Evolutionary conservation across 768 basidiomycete species (phyloP), one percentile per base, ranked within the genome.

Genomic region (Lactarius psammicola): DNA sequence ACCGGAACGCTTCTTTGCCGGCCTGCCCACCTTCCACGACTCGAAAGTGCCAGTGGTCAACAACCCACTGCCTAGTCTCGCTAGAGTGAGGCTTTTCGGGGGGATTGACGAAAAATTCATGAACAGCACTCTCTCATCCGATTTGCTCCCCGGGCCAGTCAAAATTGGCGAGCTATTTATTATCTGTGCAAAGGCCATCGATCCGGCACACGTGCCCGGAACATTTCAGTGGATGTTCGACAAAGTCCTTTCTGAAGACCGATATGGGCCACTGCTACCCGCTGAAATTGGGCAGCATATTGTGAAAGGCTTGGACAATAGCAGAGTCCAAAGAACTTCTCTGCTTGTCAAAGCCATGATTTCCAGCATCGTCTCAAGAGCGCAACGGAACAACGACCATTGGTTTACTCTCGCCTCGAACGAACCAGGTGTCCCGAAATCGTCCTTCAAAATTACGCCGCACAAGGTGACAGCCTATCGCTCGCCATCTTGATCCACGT

Each of bases 401-500:
- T 63, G 62, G 62, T 7, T 51, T 28, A 31, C 61, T 4, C 28
- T 58, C 20, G 62, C 34, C 3, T 36, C 3, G 4, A 26, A 31
- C 26, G 11, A 30, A n/a, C 34, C 38, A 4, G 36, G 46, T 4
- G 26, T 58, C 46, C 4, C 10, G 2, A 13, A 51, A 8, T 3
- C 0, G 4, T 51, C 42, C 33, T 63, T n/a, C 62, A 26, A 26
- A 9, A 57, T 17, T 28, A 49, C 18, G 23, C 46, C 18, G 9
- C 55, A 10, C 55, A 49, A n/a, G 63, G 42, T 10, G 40, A 58
- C 11, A 64, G 49, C n/a, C 23, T 64, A 2, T 53, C 40, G 4
- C 57, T 64, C 18, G 28, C 49, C 28, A 59, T 38, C 30, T 20
- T 59, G 8, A 57, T 64, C 34, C 49, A 33, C 20, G 1, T 53